These are phyloP conservation scores for Aspergillus mulundensis DNA, from an alignment of 495 filamentous ascomycete genomes.

Conservation along the genomic window DNA sequence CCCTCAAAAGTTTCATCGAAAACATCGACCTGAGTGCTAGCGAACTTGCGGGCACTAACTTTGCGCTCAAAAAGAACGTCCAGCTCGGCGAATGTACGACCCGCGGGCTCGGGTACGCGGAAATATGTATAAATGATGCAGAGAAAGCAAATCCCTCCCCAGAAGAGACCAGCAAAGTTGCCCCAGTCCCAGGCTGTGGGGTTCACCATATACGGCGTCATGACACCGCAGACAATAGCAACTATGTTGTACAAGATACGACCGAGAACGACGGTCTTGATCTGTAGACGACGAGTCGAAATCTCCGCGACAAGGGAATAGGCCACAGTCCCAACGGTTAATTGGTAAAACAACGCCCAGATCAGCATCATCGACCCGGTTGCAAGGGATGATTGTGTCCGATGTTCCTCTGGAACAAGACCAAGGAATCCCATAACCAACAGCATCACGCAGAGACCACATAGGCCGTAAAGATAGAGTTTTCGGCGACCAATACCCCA, in stretches of 20 bases:
- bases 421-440: slow-evolving; percentile 72
- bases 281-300: slow-evolving; percentile 67
- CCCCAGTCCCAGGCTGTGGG: slow-evolving; percentile 70
- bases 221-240: slow-evolving; percentile 61
- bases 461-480: slow-evolving; percentile 66
- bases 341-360: slow-evolving; percentile 71
- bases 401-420: slow-evolving; percentile 52
- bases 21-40: slow-evolving; percentile 59
- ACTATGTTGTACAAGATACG: slow-evolving; percentile 71
- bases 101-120: slow-evolving; percentile 68
- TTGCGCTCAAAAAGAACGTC: slow-evolving; percentile 67
- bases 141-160: slow-evolving; percentile 67
- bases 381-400: slow-evolving; percentile 55
- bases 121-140: slow-evolving; percentile 74
- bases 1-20: slow-evolving; percentile 58
- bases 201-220: slow-evolving; percentile 77
- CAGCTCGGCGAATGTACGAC: slow-evolving; percentile 69
- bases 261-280: slow-evolving; percentile 71
- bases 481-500: slow-evolving; percentile 65
- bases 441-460: slow-evolving; percentile 60
- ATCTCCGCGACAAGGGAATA: slow-evolving; percentile 75
- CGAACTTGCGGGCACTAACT: slow-evolving; percentile 66
- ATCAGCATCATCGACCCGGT: slow-evolving; percentile 68
- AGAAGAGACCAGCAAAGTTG: slow-evolving; percentile 80
- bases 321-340: slow-evolving; percentile 73